These are phyloP conservation scores for Penicillium pancosmium DNA, from an alignment of 495 filamentous ascomycete species.

Conservation along the genomic window DNA sequence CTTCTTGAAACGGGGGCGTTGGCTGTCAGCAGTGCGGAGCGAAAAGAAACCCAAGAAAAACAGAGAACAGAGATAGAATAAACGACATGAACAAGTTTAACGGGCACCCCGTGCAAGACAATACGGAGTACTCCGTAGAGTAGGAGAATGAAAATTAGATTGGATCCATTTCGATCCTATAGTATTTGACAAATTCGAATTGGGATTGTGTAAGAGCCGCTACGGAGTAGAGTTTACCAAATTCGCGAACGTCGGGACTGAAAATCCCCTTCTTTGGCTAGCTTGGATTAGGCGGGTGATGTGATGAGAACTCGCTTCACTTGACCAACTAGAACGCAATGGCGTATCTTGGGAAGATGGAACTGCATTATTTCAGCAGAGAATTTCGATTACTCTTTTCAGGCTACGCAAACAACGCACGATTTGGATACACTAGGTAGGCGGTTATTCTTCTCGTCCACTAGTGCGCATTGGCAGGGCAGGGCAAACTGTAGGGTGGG, in stretches of 20 bases:
- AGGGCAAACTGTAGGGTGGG: not conserved
- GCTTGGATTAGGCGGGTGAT: conserved; percentile 1
- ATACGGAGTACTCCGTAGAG: not conserved
- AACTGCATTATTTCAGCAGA: not conserved
- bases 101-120: not conserved
- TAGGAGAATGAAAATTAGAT: not conserved
- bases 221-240: not conserved
- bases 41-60: not conserved
- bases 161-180: not conserved
- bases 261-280: not conserved
- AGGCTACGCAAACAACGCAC: no score
- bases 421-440: no score
- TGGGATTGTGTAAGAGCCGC: not conserved
- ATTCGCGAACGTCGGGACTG: not conserved
- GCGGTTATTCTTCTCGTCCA: no score
- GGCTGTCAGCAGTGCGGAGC: not conserved
- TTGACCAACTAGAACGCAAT: not conserved
- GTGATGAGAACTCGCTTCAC: not conserved
- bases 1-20: conserved; percentile 14
- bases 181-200: not conserved
- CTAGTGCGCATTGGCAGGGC: no score
- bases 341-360: not conserved
- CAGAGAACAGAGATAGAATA: not conserved
- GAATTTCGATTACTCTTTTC: not conserved
- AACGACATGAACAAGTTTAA: no score